Evolutionary conservation across 2,329 filamentous ascomycete species (phyloP), one percentile per base, ranked within the genome.

Genomic region (Cercospora zeae-maydis): DNA sequence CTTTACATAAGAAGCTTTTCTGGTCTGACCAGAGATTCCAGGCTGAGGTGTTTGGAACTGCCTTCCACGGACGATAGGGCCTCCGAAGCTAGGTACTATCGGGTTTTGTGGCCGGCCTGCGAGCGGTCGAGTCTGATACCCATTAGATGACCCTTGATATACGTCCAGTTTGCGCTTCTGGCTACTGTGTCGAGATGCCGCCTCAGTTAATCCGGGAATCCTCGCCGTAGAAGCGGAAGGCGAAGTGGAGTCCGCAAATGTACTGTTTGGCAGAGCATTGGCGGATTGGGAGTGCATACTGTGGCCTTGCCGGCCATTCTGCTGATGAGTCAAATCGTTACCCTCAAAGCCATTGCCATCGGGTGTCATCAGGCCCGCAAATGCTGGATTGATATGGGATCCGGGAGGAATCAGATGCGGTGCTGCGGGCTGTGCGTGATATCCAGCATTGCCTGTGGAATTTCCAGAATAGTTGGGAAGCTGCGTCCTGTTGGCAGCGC

Each of bases 1-100:
- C 30, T 52, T 16, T 30, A 8, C 13, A n/a, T 33, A 13, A 33
- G 47, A 19, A 30, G 14, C 14, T n/a, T 24, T 30, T 52, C 27
- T 52, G 24, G 47, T 16, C 19, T 14, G 7, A 52, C 16, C 47
- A 16, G 27, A 19, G 8, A 10, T 16, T 11, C 19, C 45, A 30
- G 59, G 75, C 75, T n/a, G 67, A 70, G 6, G 75, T 74, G 1
- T 75, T 66, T 30, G 70, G 58, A 13, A 73, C 72, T 19, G 74
- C 73, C n/a, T 69, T 63, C 16, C 66, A 7, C 67, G 64, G 2
- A 61, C 59, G 16, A 67, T 60, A 16, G 27, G 58, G 24, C 42
- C 37, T 69, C 61, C 31, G 31, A 51, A 59, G 61, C n/a, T 63
- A 57, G 27, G 66, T 60, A 24, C 57, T 61, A 31, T 72, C 34